Evolutionary conservation across 108 stramenopile genomes (phyloP).

Genomic region (Nannochloropsis salina): DNA sequence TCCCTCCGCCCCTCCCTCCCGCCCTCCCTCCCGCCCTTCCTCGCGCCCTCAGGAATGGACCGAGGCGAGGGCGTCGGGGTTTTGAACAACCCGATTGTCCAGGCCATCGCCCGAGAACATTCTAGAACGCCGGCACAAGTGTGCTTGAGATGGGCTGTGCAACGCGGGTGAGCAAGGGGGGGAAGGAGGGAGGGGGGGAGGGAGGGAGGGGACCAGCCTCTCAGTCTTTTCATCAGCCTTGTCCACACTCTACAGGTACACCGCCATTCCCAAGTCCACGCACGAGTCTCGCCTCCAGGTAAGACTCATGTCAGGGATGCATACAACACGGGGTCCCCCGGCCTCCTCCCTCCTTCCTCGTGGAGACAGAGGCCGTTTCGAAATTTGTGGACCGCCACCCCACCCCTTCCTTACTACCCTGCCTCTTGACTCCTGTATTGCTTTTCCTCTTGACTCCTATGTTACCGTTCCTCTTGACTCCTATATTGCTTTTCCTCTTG

Average conservation of each 20-base stretch:
- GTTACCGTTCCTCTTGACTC: too few species aligned
- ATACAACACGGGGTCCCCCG: too few species aligned
- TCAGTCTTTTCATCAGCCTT: too few species aligned
- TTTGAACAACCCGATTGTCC: neutral
- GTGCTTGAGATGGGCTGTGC: neutral
- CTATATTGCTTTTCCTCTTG: too few species aligned
- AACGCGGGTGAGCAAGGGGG: neutral
- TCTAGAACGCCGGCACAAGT: neutral
- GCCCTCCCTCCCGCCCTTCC: neutral
- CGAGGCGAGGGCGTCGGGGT: neutral
- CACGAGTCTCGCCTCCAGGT: slow-evolving; percentile 5
- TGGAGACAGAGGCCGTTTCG: too few species aligned
- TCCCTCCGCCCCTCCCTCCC: neutral
- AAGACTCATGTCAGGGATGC: too few species aligned
- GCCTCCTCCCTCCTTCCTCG: too few species aligned
- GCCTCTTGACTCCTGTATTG: too few species aligned
- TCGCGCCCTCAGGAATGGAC: neutral
- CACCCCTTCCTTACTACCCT: too few species aligned
- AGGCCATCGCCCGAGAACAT: neutral
- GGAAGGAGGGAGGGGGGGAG: slow-evolving; percentile 19
- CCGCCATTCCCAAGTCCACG: neutral
- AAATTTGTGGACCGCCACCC: too few species aligned
- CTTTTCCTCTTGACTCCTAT: too few species aligned
- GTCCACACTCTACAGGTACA: too few species aligned
- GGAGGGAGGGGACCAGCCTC: neutral